phyloP scores from a whole-genome alignment of 1,284 basidiomycete species.

The Mycena sp. region DNA sequence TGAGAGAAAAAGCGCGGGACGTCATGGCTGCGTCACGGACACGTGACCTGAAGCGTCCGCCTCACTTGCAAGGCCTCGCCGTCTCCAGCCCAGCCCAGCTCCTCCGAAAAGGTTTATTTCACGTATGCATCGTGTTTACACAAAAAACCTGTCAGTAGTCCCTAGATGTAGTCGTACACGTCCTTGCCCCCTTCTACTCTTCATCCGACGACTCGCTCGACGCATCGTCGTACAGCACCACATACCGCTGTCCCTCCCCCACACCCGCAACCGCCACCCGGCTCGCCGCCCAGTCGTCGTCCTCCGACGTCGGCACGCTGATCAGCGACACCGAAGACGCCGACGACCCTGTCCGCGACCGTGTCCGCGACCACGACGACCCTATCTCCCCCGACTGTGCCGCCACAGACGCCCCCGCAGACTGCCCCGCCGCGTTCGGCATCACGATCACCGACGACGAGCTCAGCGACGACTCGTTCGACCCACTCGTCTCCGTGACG shows the following conservation, averaged over 20 bases:
- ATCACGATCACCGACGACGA: constrained; percentile 79
- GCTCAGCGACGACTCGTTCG: constrained; percentile 60
- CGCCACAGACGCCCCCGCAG: constrained; percentile 31
- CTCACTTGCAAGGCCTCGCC: too few relatives aligned
- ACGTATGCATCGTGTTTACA: constrained; percentile 28
- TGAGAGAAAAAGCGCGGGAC: too few relatives aligned
- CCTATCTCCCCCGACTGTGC: constrained; percentile 27
- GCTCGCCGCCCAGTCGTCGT: constrained; percentile 61
- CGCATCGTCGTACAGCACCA: constrained; percentile 73
- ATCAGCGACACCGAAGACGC: constrained; percentile 70
- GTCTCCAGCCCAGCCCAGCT: not conserved
- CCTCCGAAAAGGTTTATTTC: constrained; percentile 28
- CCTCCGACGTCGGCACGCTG: constrained; percentile 63
- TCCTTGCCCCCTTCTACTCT: constrained; percentile 33
- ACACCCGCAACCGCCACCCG: constrained; percentile 41
- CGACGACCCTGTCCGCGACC: constrained; percentile 62
- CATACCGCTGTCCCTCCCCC: constrained; percentile 57
- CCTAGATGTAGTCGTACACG: not conserved
- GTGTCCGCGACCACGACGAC: constrained; percentile 38
- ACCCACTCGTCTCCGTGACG: constrained; percentile 61
- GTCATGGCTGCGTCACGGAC: too few relatives aligned
- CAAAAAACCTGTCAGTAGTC: constrained; percentile 15
- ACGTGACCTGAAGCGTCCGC: too few relatives aligned
- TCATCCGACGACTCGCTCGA: constrained; percentile 56
- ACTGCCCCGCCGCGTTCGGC: constrained; percentile 57